Base-by-base conservation (phyloP, 352 stramenopile species). In the Globisporangium solare region DNA sequence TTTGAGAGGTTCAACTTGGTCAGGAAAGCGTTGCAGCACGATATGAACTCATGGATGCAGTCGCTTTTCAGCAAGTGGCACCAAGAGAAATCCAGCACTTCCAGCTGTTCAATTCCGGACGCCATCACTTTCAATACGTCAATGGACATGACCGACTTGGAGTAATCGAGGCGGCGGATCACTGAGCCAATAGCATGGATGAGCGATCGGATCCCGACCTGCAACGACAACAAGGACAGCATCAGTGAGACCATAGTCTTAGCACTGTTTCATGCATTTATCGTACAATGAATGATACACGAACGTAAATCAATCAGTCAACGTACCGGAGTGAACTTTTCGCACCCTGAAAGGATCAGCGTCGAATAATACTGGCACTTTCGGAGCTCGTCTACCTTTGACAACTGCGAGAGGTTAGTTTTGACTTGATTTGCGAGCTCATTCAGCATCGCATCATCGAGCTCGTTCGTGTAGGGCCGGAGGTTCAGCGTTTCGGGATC, bases 201-300 rank as follows among this genome's bases (percentile, higher is more conserved):
- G 32, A 92, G 83, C 42, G 79, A 74, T 1, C 82, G 79, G 56
- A 89, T 76, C 0, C 82, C 82, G 40, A 92, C 75, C 78, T 89
- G 50, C 12, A n/a, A 51, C 4, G 15, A 12, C 2, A 46, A 45
- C 4, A 10, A 20, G 4, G 47, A 1, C 12, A 21, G 20, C 56
- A 69, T 43, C 13, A 12, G 47, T 47, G 27, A 10, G 27, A 35
- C 27, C 4, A 35, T 35, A 35, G 4, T 6, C 27, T 8, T 10
- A 35, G 27, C 27, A 11, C 10, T 11, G 5, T 35, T 35, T 10
- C 27, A 35, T 10, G 7, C 27, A 35, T 35, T 6, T 7, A 35
- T 6, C n/a, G n/a, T n/a, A n/a, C n/a, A n/a, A n/a, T n/a, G n/a
- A 35, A 11, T 15, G 37, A 56, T 39, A 43, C 35, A 60, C 27